Base-by-base conservation (phyloP, 257 asterid species). In the Capsicum baccatum region DNA sequence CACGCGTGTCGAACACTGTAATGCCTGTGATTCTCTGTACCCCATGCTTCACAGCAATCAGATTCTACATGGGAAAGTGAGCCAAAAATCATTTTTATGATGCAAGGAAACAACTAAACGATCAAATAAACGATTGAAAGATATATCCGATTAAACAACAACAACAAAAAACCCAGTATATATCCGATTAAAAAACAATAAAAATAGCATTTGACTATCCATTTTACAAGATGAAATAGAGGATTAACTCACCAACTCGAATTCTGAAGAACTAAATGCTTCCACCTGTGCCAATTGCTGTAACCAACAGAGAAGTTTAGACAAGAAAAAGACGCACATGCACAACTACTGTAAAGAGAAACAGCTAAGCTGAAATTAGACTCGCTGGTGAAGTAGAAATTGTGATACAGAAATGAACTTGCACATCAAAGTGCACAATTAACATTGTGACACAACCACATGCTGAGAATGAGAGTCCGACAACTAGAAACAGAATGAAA, bases 1-100 rank as follows among this genome's bases (percentile, higher is more conserved):
- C 99, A 86, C 86, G 86, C 2, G 89, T 92, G 93, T 96, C 99
- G 54, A 90, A 93, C 82, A 96, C 92, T 8, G 97, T 94, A 66
- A 96, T 91, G 84, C 98, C 98, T 15, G 93, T 87, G 89, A 96
- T 90, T 90, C 92, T 93, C 93, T 94, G 99, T 89, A 96, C 91
- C 87, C 99, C 99, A 69, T 86, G 94, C 92, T 94, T 93, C 42
- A 91, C 83, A 84, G 99, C 97, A 68, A 94, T 92, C 92, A 96
- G 89, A 87, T 93, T 91, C 99, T 96, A 95, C 94, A 89, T 64
- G 71, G 67, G 71, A 58, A 73, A 81, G 64, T 76, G 81, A 48
- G 26, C 26, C 47, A 26, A 21, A 7, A 26, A 13, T 76, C 81
- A 52, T 21, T 76, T 48, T 76, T 52, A 76, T 54, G 26, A 76